Base-by-base conservation (phyloP, 352 stramenopile species). In the Phytophthora melonis region DNA sequence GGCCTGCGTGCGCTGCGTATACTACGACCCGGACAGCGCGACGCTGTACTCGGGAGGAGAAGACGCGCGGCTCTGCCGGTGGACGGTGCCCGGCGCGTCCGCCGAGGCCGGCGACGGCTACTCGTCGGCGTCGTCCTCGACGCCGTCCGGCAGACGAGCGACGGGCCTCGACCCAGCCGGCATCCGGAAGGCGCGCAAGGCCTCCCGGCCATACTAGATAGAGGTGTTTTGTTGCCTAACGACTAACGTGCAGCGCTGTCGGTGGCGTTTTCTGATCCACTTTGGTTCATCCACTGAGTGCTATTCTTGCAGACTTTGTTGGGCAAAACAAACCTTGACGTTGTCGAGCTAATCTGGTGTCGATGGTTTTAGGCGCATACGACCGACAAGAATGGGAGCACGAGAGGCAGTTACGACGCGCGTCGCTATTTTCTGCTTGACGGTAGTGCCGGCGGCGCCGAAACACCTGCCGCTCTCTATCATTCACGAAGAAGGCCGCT, bases 1-100 rank as follows among this genome's bases (percentile, higher is more conserved):
- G 60, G 87, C 89, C 13, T 96, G 90, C 50, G 80, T 97, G 14
- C 91, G 92, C 6, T 90, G 81, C 10, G 75, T 92, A 3, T 93
- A 94, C 72, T 97, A 93, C 73, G 83, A 93, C 45, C 57, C 83
- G 1, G 62, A 78, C 18, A 65, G 65, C 16, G 49, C 63, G 3
- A 85, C 83, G 21, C 74, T 97, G 8, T 93, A 88, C 63, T 95
- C 93, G 4, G 93, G 93, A 23, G 93, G 91, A 1, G 93, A 98
- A 68, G 93, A 98, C 66, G 83, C 93, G 11, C 83, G 91, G 3
- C 60, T 98, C 39, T 97, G 93, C 73, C 84, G 84, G 56, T 98
- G 93, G 93, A 72, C 71, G 13, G 59, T 83, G 5, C 23, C 59
- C 3, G 30, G 23, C 13, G 39, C 45, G 9, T 52, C 61, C 7